A percentile compares a stretch with the other conserved stretches of the same genome.
Conservation (phyloP, 768 basidiomycete species). For the Rickenella mellea region DNA sequence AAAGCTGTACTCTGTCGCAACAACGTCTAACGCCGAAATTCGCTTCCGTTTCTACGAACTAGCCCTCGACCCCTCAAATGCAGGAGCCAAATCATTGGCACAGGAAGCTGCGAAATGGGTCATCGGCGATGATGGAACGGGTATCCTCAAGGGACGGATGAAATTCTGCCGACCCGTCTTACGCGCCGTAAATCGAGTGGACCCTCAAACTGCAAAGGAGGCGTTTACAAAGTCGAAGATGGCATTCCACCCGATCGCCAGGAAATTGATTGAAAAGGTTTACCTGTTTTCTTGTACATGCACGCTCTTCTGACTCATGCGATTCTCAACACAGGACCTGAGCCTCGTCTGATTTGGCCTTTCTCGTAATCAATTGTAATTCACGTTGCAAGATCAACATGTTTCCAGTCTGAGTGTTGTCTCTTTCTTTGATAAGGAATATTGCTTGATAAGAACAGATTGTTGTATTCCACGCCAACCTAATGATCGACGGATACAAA, state of each 20-base stretch:
- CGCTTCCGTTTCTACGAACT: conserved; percentile 71
- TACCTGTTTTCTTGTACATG: too few relatives aligned
- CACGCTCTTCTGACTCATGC: neutral
- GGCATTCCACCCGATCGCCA: conserved; percentile 70
- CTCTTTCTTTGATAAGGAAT: too few relatives aligned
- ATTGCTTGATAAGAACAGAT: too few relatives aligned
- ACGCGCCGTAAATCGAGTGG: conserved; percentile 40
- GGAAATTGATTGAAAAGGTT: conserved; percentile 72
- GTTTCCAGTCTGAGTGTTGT: too few relatives aligned
- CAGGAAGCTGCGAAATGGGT: conserved; percentile 56
- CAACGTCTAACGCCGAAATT: conserved; percentile 68
- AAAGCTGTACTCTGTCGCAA: conserved; percentile 34
- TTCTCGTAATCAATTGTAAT: too few relatives aligned
- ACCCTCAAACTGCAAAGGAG: conserved; percentile 40
- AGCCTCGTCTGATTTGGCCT: conserved; percentile 3
- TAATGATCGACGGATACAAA: too few relatives aligned
- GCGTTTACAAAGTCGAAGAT: conserved; percentile 38
- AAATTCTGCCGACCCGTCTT: conserved; percentile 75
- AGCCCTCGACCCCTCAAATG: conserved; percentile 37
- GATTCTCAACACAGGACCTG: neutral
- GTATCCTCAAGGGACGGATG: conserved; percentile 69
- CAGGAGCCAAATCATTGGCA: conserved; percentile 43
- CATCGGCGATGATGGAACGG: conserved; percentile 46
- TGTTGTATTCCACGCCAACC: too few relatives aligned
- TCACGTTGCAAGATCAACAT: too few relatives aligned